Conservation (phyloP, 495 filamentous ascomycete genomes). For the Aspergillus saccharolyticus region DNA sequence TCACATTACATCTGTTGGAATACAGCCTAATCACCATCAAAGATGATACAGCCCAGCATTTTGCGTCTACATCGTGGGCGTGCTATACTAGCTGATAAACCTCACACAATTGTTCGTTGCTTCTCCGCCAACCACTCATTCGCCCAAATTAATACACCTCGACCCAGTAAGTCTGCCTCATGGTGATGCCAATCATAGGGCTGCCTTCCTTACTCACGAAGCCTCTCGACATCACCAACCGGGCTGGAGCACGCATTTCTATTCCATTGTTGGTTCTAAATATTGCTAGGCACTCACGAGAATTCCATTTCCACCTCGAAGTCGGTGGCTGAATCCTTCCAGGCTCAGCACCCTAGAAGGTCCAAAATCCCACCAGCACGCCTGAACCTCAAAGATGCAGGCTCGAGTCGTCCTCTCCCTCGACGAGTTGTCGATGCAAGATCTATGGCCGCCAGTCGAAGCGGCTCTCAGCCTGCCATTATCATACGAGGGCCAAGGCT, state of each 20-base stretch:
- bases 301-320: not conserved
- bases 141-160: constrained; percentile 17
- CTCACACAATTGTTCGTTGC: constrained; percentile 19
- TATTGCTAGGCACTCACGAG: not conserved
- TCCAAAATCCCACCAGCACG: constrained; percentile 21
- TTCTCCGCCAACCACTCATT: constrained; percentile 27
- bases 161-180: constrained; percentile 16
- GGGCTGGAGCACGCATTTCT: not conserved
- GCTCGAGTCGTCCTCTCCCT: constrained; percentile 22
- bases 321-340: constrained; percentile 9
- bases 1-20: not conserved
- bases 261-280: not conserved
- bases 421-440: constrained; percentile 38
- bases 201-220: not conserved
- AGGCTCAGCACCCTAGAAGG: constrained; percentile 14
- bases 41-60: constrained; percentile 32
- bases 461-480: constrained; percentile 26
- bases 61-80: constrained; percentile 17
- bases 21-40: constrained; percentile 3
- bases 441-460: constrained; percentile 32
- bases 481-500: constrained; percentile 31
- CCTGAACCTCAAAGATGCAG: constrained; percentile 12
- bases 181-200: not conserved
- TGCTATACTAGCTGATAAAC: constrained; percentile 12
- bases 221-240: not conserved